phyloP scores from a whole-genome alignment of 2,329 filamentous ascomycete species.

The Ceratocystis cacaofunesta region DNA sequence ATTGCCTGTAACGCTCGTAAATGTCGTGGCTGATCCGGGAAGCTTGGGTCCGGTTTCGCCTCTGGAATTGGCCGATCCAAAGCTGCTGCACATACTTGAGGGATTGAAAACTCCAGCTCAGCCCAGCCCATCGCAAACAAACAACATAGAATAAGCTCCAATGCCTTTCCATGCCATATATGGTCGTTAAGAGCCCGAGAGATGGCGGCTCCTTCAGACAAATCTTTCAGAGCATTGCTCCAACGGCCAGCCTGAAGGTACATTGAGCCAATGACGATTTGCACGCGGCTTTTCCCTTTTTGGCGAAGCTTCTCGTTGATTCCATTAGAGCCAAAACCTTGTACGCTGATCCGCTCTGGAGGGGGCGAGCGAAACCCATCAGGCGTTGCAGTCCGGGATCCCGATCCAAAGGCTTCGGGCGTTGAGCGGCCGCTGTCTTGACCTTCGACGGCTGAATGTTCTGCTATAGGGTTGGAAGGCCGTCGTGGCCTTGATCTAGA shows the following conservation, averaged over 20 bases:
- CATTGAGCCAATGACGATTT: constrained; percentile 67
- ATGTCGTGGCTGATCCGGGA: constrained; percentile 36
- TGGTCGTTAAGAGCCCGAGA: constrained; percentile 75
- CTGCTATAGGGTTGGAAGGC: constrained; percentile 35
- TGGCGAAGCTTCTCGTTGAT: constrained; percentile 63
- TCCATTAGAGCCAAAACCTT: constrained; percentile 57
- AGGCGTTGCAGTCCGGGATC: constrained; percentile 26
- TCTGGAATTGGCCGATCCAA: constrained; percentile 34
- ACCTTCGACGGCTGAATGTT: background rate
- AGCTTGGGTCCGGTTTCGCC: constrained; percentile 23
- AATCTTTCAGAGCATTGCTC: constrained; percentile 72
- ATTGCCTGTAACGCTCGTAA: constrained; percentile 40
- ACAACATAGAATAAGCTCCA: constrained; percentile 74
- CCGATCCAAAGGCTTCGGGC: constrained; percentile 22
- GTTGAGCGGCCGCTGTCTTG: constrained; percentile 33
- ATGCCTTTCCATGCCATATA: constrained; percentile 91
- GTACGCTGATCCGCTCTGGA: constrained; percentile 45
- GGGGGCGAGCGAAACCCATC: constrained; percentile 36
- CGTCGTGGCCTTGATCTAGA: constrained; percentile 22
- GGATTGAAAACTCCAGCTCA: constrained; percentile 68
- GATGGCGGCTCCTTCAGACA: constrained; percentile 63
- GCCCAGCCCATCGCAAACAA: constrained; percentile 75
- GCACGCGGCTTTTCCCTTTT: constrained; percentile 65
- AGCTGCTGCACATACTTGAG: constrained; percentile 37
- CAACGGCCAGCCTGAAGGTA: constrained; percentile 83